Conservation (phyloP, 163 green algal species). For the Coccomyxa subellipsoidea region DNA sequence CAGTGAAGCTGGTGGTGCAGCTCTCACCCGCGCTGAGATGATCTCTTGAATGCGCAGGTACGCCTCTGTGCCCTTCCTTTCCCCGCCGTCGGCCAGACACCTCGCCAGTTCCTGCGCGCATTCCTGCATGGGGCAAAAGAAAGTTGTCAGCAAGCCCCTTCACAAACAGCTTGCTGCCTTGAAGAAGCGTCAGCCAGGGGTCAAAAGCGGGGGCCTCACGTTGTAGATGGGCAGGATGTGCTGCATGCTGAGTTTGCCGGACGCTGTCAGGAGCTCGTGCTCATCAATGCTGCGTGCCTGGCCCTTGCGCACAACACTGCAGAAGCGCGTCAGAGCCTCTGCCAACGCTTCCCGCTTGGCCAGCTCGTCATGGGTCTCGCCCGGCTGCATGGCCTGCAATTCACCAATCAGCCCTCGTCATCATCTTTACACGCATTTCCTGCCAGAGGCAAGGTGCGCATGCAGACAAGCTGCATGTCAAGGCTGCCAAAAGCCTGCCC, state of each 20-base stretch:
- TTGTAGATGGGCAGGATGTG: conserved; percentile 8
- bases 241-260: neutral
- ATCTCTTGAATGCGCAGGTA: neutral
- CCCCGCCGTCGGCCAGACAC: neutral
- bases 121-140: neutral
- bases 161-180: neutral
- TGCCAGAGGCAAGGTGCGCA: too few species aligned
- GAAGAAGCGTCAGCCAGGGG: neutral
- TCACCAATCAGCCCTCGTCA: neutral
- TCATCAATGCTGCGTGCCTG: neutral
- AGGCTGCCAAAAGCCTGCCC: too few species aligned
- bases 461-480: too few species aligned
- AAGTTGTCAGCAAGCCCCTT: neutral
- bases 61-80: neutral
- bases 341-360: conserved; percentile 4
- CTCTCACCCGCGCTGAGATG: neutral
- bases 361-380: neutral
- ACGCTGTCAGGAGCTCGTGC: neutral
- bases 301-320: neutral
- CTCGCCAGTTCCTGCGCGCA: conserved; percentile 2
- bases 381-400: neutral
- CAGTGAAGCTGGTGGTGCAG: too few species aligned
- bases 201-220: neutral
- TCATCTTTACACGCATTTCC: neutral
- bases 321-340: neutral